Base-by-base conservation (phyloP, 192 early-diverging fungal genomes). In the Backusella mclennaniae region DNA sequence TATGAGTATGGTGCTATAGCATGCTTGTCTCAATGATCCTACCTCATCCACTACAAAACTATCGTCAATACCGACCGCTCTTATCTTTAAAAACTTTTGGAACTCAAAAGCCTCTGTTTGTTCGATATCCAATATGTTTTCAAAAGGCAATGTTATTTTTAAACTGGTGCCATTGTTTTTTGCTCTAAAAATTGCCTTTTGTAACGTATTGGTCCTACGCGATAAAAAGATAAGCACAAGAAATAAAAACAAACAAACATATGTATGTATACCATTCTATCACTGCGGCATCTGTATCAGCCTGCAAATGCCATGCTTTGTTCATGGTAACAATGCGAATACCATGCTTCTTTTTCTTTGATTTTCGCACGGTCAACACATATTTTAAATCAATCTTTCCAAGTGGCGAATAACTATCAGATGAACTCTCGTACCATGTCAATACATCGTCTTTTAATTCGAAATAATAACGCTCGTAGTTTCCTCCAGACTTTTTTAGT, bases 351-450 rank as follows among this genome's bases (percentile, higher is more conserved):
- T 73, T 73, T 35, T 85, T 81, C 41, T 79, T 78, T 8, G 84
- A 83, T 29, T 75, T 76, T 33, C 84, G 80, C 0, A 91, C 89
- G 4, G 82, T 75, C n/a, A 86, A 63, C 5, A 85, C 87, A 71
- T 87, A 72, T 74, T 90, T 93, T 38, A 93, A 80, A 76, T 92
- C 87, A 14, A 93, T 86, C 7, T 84, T 84, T 4, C 84, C 89
- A 35, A 86, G 52, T 0, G 91, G 90, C 63, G 85, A 90, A 67
- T 93, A 92, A 1, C 79, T 79, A 71, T 92, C 90, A 5, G 74
- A 81, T 17, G 87, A 83, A 73, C 88, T 87, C 35, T 78, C 79
- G 53, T 87, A 92, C 72, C 84, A 89, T 53, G 82, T 77, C 8
- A 92, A 80, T 2, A 86, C 83, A 75, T 63, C 56, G 66, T 89